A percentile compares a stretch with the other conserved stretches of the same genome.
Evolutionary conservation across 2,329 filamentous ascomycete genomes (phyloP).

Genomic region (Epichloe festucae): DNA sequence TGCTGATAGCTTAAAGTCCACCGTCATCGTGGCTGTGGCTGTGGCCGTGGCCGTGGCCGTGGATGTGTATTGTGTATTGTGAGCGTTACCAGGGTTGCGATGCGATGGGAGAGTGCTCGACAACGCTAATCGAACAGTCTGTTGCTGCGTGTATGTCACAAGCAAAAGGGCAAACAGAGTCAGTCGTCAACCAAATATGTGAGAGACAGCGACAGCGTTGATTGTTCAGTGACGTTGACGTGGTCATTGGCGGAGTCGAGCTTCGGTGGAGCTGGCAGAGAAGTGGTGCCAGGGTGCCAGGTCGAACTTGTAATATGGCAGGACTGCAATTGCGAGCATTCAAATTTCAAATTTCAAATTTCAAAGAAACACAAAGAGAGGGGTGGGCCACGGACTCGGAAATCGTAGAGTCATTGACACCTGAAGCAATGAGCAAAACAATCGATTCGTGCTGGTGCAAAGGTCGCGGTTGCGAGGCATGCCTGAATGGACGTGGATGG

Average conservation of each 20-base stretch:
- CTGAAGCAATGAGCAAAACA: no score
- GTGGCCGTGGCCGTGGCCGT: constrained; percentile 4
- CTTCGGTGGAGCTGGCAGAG: constrained; percentile 3
- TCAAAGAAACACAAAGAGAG: background rate
- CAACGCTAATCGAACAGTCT: background rate
- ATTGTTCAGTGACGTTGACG: background rate
- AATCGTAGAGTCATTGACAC: no score
- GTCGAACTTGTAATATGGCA: background rate
- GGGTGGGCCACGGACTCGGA: no score
- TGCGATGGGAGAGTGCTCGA: background rate
- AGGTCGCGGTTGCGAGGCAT: background rate
- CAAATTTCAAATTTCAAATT: background rate
- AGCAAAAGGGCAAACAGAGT: background rate
- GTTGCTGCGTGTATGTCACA: background rate
- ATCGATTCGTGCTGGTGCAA: background rate
- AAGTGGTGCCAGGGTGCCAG: background rate
- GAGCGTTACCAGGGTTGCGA: background rate
- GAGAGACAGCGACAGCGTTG: background rate
- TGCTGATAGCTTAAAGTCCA: constrained; percentile 86
- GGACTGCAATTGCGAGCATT: background rate
- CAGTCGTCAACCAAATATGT: background rate
- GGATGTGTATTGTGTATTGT: background rate
- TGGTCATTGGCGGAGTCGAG: constrained; percentile 3
- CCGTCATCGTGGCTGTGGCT: constrained; percentile 41
- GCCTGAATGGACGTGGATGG: constrained; percentile 15